These are phyloP conservation scores for Acer yangbiense DNA, from an alignment of 345 rosid genomes.

Conservation along the genomic window DNA sequence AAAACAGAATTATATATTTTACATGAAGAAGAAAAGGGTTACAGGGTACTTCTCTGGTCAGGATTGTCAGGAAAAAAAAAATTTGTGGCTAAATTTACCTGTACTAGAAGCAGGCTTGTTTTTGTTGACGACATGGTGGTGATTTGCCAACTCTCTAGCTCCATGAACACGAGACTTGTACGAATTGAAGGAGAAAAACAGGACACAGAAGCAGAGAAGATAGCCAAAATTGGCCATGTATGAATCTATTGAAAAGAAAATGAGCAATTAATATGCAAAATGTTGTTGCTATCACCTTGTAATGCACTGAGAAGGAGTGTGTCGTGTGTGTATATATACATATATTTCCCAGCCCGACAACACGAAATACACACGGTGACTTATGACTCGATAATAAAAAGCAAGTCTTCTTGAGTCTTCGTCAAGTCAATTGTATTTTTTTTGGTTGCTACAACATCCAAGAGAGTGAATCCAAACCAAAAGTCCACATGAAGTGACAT, in stretches of 20 bases:
- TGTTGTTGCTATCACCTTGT: not conserved
- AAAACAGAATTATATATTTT: no score
- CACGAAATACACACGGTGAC: no score
- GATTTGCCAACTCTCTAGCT: conserved; percentile 6
- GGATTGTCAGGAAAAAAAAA: no score
- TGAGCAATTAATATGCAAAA: not conserved
- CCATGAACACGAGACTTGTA: not conserved
- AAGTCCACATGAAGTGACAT: not conserved
- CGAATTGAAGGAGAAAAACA: not conserved
- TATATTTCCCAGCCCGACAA: not conserved
- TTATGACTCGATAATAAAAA: no score
- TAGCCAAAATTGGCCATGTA: not conserved
- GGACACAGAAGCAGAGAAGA: not conserved
- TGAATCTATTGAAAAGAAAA: not conserved
- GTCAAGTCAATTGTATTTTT: no score
- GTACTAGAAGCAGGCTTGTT: not conserved
- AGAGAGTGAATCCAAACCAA: no score
- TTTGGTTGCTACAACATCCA: not conserved
- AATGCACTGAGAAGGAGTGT: not conserved
- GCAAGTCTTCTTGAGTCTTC: not conserved
- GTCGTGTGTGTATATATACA: no score
- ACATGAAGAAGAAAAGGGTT: no score
- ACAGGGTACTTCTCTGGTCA: no score
- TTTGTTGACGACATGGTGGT: not conserved
- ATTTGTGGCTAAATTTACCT: not conserved